Conservation (phyloP, 345 rosid genomes). For the Citrus australasica region DNA sequence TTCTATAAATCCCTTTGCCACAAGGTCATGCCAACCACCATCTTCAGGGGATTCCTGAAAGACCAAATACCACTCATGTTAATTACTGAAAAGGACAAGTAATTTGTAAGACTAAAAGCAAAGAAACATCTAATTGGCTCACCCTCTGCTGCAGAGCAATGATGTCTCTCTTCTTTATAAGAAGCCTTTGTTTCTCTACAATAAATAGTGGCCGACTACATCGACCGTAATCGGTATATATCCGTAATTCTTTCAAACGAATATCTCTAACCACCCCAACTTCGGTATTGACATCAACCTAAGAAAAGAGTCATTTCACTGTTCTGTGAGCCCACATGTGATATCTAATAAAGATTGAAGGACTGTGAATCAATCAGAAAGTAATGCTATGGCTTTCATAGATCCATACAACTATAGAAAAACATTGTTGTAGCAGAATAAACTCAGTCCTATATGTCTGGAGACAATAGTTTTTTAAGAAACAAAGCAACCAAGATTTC, state of each 20-base stretch:
- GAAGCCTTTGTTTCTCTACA: conserved; percentile 90
- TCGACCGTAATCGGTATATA: conserved; percentile 97
- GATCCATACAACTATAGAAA: too few relatives aligned
- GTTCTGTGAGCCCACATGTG: not conserved
- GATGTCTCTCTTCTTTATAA: conserved; percentile 83
- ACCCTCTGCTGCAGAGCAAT: conserved; percentile 89
- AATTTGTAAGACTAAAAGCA: not conserved
- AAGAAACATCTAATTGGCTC: conserved; percentile 11
- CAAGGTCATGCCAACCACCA: conserved; percentile 94
- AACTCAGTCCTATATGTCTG: not conserved
- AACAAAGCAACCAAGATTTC: not conserved
- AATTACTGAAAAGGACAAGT: not conserved
- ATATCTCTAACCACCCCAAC: conserved; percentile 98
- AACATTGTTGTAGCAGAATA: not conserved
- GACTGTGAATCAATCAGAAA: not conserved
- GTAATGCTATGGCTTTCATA: too few relatives aligned
- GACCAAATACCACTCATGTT: conserved; percentile 10
- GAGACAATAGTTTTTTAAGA: not conserved
- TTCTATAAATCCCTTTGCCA: conserved; percentile 83
- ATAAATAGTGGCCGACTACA: conserved; percentile 96
- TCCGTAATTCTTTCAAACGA: conserved; percentile 79
- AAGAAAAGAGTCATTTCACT: conserved; percentile 20
- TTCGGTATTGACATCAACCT: conserved; percentile 98
- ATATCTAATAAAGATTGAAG: not conserved
- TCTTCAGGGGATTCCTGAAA: conserved; percentile 81